These are phyloP conservation scores for Pyricularia sp. DNA, from an alignment of 2,329 filamentous ascomycete species.

Conservation along the genomic window DNA sequence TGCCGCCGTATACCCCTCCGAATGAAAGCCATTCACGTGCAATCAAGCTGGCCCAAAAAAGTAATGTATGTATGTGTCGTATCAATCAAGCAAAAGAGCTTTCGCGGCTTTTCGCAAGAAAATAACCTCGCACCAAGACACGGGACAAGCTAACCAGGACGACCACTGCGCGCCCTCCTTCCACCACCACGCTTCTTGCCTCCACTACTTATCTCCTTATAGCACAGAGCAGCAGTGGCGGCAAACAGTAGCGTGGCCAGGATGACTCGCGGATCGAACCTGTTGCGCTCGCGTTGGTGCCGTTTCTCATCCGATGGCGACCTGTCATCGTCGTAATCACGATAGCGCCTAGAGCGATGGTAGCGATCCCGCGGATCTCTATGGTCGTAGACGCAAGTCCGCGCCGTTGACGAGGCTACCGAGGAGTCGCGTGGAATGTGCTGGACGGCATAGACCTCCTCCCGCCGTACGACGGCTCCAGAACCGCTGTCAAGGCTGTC, in stretches of 20 bases:
- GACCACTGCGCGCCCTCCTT: not conserved
- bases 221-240: not conserved
- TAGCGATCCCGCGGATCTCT: not conserved
- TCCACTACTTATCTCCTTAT: not conserved
- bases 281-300: not conserved
- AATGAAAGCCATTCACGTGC: not conserved
- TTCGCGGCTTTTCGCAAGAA: not conserved
- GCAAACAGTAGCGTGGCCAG: not conserved
- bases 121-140: not conserved
- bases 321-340: slow-evolving; percentile 26
- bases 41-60: not conserved
- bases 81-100: not conserved
- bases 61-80: not conserved
- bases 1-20: not conserved
- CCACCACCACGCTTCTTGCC: not conserved
- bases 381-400: not conserved
- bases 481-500: not conserved
- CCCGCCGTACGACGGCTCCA: slow-evolving; percentile 7
- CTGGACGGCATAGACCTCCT: not conserved
- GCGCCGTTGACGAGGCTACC: not conserved
- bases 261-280: not conserved
- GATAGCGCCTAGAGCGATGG: not conserved
- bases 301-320: not conserved
- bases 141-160: not conserved
- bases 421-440: not conserved